Base-by-base conservation (phyloP, 345 rosid species). In the Kandelia obovata region DNA sequence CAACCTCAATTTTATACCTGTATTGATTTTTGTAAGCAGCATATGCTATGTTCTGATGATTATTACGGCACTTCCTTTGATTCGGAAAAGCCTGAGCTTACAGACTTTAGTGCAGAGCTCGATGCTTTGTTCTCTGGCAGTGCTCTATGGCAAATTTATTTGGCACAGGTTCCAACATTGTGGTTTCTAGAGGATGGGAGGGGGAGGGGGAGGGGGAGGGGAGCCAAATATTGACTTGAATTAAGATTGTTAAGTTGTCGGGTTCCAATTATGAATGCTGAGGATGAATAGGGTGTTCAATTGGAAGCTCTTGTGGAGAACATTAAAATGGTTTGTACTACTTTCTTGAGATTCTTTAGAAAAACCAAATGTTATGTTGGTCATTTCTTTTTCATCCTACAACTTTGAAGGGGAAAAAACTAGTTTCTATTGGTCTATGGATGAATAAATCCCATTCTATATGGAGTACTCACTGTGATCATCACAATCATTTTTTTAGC, bases 391-490 rank as follows among this genome's bases (percentile, higher is more conserved):
- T 76, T 43, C 49, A 87, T 93, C 99, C 97, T 70, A 53, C 73
- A 21, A 57, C 87, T 67, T 71, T 89, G 80, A 86, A 57, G 79
- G 67, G 17, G 65, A 87, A 85, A 72, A 65, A 79, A 71, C 37
- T 89, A 53, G 83, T 96, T 74, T 87, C 93, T 58, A 73, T 89
- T 72, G 87, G 92, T 79, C 72, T 95, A 57, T 95, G 96, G 97
- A 89, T 95, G 96, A 95, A 89, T 73, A 83, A 59, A 77, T 81
- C 92, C 55, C 66, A 87, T 69, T 86, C 93, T 62, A 83, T 90
- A 59, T 95, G 93, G 74, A 89, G 89, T 77, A 82, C 89, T 61
- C 91, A 87, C 85, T 87, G 88, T 69, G 92, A 86, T 77, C 96
- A 92, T 61, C 92, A 88, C 75, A 92, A 94, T 74, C 87, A 91